Conservation (phyloP, 768 basidiomycete genomes). For the Gymnopilus junonius region DNA sequence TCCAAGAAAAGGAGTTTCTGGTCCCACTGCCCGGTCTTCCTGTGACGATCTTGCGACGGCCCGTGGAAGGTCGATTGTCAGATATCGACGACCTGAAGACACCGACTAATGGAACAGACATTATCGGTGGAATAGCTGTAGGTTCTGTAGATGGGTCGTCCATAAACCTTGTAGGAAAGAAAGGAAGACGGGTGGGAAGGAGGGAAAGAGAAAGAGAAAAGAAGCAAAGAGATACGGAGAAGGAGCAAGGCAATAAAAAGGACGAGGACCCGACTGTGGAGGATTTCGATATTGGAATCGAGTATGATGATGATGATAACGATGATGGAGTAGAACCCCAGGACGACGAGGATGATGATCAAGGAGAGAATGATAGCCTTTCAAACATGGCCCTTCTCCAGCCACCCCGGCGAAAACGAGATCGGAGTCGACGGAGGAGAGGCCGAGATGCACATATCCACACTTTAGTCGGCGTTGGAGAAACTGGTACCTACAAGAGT, state of each 20-base stretch:
- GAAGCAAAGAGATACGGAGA: conserved; percentile 20
- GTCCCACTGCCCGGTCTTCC: conserved; percentile 12
- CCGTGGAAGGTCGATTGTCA: not conserved
- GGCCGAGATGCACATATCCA: conserved; percentile 24
- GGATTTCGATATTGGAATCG: conserved; percentile 10
- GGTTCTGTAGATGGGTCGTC: not conserved
- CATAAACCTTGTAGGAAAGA: conserved; percentile 25
- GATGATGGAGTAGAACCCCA: conserved; percentile 17
- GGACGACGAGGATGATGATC: conserved; percentile 25
- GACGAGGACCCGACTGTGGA: not conserved
- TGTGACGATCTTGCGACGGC: conserved; percentile 16
- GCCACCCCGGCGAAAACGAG: conserved; percentile 24
- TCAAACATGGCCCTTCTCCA: conserved; percentile 28
- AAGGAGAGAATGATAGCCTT: conserved; percentile 29
- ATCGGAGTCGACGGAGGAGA: conserved; percentile 21
- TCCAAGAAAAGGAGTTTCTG: conserved; percentile 27
- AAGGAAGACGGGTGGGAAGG: conserved; percentile 29
- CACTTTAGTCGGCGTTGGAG: conserved; percentile 12
- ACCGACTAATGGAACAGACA: conserved; percentile 16
- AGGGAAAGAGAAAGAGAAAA: conserved; percentile 30
- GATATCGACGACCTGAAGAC: conserved; percentile 15
- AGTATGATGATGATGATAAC: conserved; percentile 17
- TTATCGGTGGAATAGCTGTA: not conserved
- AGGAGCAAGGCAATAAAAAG: not conserved
- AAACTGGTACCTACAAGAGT: conserved; percentile 20